phyloP scores from a whole-genome alignment of 805 yeast genomes.

The Suhomyces prunicola region DNA sequence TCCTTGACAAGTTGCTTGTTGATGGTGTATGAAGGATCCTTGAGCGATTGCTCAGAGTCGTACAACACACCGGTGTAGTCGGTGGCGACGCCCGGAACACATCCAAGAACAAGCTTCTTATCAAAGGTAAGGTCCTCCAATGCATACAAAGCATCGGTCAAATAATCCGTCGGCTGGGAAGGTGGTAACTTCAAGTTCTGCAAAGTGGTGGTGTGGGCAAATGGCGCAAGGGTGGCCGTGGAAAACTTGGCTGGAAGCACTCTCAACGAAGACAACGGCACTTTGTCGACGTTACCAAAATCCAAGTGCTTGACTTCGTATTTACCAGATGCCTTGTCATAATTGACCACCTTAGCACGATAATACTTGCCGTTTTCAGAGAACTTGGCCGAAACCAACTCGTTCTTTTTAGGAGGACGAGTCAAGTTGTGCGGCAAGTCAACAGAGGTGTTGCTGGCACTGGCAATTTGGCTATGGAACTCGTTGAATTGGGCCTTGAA shows the following conservation, averaged over 20 bases:
- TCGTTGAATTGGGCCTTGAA: constrained; percentile 50
- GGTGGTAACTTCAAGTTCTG: constrained; percentile 60
- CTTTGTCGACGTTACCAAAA: constrained; percentile 53
- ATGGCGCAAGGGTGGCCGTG: constrained; percentile 40
- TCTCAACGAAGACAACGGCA: constrained; percentile 44
- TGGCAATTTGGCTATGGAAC: constrained; percentile 37
- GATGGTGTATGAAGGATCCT: constrained; percentile 54
- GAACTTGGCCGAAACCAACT: constrained; percentile 53
- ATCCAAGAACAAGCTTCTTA: constrained; percentile 53
- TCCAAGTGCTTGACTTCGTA: constrained; percentile 59
- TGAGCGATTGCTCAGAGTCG: constrained; percentile 52
- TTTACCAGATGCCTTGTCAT: constrained; percentile 41
- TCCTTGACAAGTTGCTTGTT: constrained; percentile 56
- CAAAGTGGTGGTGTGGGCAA: constrained; percentile 54
- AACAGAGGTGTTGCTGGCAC: constrained; percentile 34
- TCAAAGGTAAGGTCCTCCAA: constrained; percentile 53
- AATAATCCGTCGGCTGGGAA: constrained; percentile 49
- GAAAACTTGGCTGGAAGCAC: constrained; percentile 52
- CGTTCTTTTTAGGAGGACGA: constrained; percentile 51
- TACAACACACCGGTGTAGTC: constrained; percentile 54
- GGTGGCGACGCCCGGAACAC: constrained; percentile 39
- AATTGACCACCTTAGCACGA: constrained; percentile 52
- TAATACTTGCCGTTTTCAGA: constrained; percentile 52
- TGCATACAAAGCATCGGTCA: constrained; percentile 50
- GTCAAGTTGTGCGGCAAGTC: constrained; percentile 39